These are phyloP conservation scores for Coniferiporia sulphurascens DNA, from an alignment of 1,284 basidiomycete genomes.

Conservation along the genomic window DNA sequence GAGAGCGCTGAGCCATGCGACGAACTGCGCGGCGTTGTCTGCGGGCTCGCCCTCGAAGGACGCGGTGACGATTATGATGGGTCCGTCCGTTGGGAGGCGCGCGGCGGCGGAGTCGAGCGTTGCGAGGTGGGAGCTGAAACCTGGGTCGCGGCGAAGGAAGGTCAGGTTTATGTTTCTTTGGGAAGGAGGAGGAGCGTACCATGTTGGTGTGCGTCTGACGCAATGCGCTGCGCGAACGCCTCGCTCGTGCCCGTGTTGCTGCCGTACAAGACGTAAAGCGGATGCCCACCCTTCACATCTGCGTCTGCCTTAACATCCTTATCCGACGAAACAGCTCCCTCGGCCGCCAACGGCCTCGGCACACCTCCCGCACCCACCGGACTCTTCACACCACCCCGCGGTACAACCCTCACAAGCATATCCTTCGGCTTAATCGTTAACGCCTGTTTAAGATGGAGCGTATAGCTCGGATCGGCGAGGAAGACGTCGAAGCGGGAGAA, in stretches of 20 bases:
- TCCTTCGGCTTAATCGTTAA: constrained; percentile 45
- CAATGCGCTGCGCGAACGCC: constrained; percentile 45
- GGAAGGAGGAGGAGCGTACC: constrained; percentile 26
- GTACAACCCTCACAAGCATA: constrained; percentile 38
- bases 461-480: constrained; percentile 39
- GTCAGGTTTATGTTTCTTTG: too few species aligned
- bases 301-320: not conserved
- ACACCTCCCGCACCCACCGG: not conserved
- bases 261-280: constrained; percentile 41
- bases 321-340: too few species aligned
- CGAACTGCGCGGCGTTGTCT: constrained; percentile 45
- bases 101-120: constrained; percentile 40
- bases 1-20: constrained; percentile 37
- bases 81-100: constrained; percentile 41
- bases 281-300: constrained; percentile 15
- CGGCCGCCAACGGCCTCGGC: not conserved
- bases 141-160: constrained; percentile 22
- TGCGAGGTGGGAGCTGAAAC: constrained; percentile 37
- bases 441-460: constrained; percentile 39
- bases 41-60: constrained; percentile 50
- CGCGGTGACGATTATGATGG: constrained; percentile 45
- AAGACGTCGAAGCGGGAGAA: constrained; percentile 43
- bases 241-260: constrained; percentile 50
- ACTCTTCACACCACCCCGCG: constrained; percentile 24
- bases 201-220: constrained; percentile 34